phyloP scores from a whole-genome alignment of 345 rosid species.

The Reutealis trisperma region DNA sequence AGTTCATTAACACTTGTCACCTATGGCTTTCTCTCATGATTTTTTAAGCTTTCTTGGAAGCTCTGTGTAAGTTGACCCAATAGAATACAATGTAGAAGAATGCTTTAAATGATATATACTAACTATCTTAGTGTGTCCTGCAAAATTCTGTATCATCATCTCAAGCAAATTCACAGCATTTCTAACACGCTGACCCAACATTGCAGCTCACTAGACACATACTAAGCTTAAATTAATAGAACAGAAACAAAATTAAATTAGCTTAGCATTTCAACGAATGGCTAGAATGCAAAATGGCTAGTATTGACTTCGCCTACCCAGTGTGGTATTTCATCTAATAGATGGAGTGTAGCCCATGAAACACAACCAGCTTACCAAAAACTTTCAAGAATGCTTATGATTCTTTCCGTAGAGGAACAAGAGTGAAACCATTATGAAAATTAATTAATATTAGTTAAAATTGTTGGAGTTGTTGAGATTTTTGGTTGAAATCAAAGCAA shows the following conservation, averaged over 20 bases:
- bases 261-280: neutral
- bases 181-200: constrained; percentile 25
- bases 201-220: neutral
- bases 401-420: no score
- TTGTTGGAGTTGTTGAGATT: no score
- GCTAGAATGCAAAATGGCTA: neutral
- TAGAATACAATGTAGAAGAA: constrained; percentile 24
- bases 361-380: neutral
- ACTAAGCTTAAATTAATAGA: neutral
- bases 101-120: constrained; percentile 9
- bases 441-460: no score
- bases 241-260: no score
- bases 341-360: neutral
- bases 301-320: neutral
- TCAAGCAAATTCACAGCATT: constrained; percentile 5
- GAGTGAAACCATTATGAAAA: no score
- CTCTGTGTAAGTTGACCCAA: constrained; percentile 18
- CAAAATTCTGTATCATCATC: neutral
- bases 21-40: constrained; percentile 50
- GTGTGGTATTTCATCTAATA: neutral
- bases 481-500: no score
- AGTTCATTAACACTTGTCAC: constrained; percentile 46
- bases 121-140: neutral
- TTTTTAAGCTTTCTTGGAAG: constrained; percentile 42
- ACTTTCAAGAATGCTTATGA: no score